Evolutionary conservation across 192 early-diverging fungal species (phyloP).

Genomic region (Radiomyces spectabilis): DNA sequence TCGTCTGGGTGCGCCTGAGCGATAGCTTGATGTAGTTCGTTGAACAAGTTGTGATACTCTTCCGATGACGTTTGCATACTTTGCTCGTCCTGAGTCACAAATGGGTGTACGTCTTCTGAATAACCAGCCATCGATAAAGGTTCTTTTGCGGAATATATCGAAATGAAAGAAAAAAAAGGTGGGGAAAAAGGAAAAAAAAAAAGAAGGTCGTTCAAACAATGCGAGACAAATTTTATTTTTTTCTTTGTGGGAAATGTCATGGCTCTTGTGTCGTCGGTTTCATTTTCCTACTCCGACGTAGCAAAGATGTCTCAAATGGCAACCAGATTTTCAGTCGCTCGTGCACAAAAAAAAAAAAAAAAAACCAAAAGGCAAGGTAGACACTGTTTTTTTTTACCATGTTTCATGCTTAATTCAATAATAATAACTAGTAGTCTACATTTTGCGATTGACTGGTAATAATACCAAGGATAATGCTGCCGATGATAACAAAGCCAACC

Average conservation of each 20-base stretch:
- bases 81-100: background rate
- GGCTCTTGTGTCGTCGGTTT: too few relatives aligned
- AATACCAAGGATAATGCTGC: conserved; percentile 19
- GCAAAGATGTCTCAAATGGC: too few relatives aligned
- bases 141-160: background rate
- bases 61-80: background rate
- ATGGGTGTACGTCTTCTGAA: conserved; percentile 2
- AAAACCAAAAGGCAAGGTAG: too few relatives aligned
- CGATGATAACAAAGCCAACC: conserved; percentile 22
- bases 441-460: too few relatives aligned
- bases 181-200: conserved; percentile 4
- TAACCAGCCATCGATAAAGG: background rate
- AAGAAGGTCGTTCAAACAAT: too few relatives aligned
- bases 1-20: conserved; percentile 74
- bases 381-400: too few relatives aligned
- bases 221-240: background rate
- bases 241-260: too few relatives aligned
- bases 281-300: too few relatives aligned
- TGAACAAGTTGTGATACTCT: conserved; percentile 55
- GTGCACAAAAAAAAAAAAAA: background rate
- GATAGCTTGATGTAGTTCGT: conserved; percentile 78
- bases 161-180: background rate
- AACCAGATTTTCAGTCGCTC: too few relatives aligned
- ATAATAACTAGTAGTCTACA: too few relatives aligned
- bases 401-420: too few relatives aligned